phyloP scores from a whole-genome alignment of 495 filamentous ascomycete species.

The Paragyromitra xinjiangensis region DNA sequence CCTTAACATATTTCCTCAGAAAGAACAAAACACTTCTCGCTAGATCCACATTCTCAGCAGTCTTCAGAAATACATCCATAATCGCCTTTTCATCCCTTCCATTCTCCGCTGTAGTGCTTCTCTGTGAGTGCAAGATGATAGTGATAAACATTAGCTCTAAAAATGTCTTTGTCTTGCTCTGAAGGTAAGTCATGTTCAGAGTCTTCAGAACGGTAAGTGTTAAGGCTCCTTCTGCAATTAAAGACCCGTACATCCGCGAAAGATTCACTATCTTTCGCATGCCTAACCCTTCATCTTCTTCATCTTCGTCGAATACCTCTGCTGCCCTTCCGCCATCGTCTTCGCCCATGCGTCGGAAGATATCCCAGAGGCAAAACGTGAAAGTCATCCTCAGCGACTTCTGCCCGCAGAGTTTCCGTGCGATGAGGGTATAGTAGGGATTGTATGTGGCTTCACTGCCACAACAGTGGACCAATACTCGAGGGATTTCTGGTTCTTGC shows the following conservation, averaged over 20 bases:
- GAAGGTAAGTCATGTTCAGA: slow-evolving; percentile 80
- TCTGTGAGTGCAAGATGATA: slow-evolving; percentile 57
- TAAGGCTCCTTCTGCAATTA: slow-evolving; percentile 74
- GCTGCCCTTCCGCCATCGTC: slow-evolving; percentile 67
- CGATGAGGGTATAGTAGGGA: slow-evolving; percentile 89
- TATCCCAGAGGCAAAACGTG: slow-evolving; percentile 82
- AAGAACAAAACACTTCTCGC: slow-evolving; percentile 79
- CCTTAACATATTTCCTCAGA: slow-evolving; percentile 76
- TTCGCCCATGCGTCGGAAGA: slow-evolving; percentile 88
- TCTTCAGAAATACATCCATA: slow-evolving; percentile 71
- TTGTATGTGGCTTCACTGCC: slow-evolving; percentile 86
- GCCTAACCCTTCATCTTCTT: slow-evolving; percentile 62
- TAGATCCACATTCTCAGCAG: slow-evolving; percentile 69
- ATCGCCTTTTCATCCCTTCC: slow-evolving; percentile 65
- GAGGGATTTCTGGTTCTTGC: slow-evolving; percentile 86
- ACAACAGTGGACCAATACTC: slow-evolving; percentile 85
- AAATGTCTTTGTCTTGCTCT: slow-evolving; percentile 77
- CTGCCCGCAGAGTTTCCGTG: slow-evolving; percentile 73
- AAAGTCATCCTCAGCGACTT: slow-evolving; percentile 82
- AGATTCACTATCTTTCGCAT: slow-evolving; percentile 82
- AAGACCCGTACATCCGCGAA: slow-evolving; percentile 81
- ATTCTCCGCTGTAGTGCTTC: slow-evolving; percentile 50
- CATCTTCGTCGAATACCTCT: slow-evolving; percentile 64
- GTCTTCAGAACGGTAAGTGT: slow-evolving; percentile 74
- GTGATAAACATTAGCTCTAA: slow-evolving; percentile 82